phyloP scores from a whole-genome alignment of 2,329 filamentous ascomycete species.

The Macrophomina tecta region DNA sequence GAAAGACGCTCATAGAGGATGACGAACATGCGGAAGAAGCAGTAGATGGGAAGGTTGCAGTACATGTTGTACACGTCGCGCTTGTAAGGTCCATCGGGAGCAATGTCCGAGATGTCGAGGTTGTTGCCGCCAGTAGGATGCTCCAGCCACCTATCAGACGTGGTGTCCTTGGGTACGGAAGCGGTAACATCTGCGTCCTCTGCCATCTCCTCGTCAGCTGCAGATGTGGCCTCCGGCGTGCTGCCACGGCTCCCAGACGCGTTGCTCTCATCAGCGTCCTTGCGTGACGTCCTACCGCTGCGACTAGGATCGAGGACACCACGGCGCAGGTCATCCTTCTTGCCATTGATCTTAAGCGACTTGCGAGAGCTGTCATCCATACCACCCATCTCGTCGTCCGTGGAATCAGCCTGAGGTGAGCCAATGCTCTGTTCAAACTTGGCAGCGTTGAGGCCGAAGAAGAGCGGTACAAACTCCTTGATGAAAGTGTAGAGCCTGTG shows the following conservation, averaged over 20 bases:
- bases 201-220: slow-evolving; percentile 76
- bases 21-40: slow-evolving; percentile 93
- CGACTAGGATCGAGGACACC: slow-evolving; percentile 81
- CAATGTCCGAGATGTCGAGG: slow-evolving; percentile 68
- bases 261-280: slow-evolving; percentile 80
- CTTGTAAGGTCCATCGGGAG: slow-evolving; percentile 78
- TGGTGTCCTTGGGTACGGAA: slow-evolving; percentile 61
- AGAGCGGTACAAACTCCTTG: slow-evolving; percentile 56
- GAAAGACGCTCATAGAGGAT: slow-evolving; percentile 85
- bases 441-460: slow-evolving; percentile 55
- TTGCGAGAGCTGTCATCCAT: slow-evolving; percentile 74
- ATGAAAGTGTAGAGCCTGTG: slow-evolving; percentile 54
- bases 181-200: slow-evolving; percentile 52
- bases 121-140: slow-evolving; percentile 63
- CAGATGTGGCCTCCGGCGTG: slow-evolving; percentile 81
- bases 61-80: slow-evolving; percentile 88
- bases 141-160: slow-evolving; percentile 67
- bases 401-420: slow-evolving; percentile 64
- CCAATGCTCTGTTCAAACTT: slow-evolving; percentile 71
- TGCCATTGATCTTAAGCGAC: slow-evolving; percentile 69
- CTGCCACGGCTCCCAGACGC: slow-evolving; percentile 83
- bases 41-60: slow-evolving; percentile 87
- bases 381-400: slow-evolving; percentile 68
- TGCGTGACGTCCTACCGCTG: slow-evolving; percentile 71
- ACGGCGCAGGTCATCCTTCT: slow-evolving; percentile 76